Evolutionary conservation across 148 eudicot genomes (phyloP), one percentile per base, ranked within the genome.

Genomic region (Chenopodium suecicum): DNA sequence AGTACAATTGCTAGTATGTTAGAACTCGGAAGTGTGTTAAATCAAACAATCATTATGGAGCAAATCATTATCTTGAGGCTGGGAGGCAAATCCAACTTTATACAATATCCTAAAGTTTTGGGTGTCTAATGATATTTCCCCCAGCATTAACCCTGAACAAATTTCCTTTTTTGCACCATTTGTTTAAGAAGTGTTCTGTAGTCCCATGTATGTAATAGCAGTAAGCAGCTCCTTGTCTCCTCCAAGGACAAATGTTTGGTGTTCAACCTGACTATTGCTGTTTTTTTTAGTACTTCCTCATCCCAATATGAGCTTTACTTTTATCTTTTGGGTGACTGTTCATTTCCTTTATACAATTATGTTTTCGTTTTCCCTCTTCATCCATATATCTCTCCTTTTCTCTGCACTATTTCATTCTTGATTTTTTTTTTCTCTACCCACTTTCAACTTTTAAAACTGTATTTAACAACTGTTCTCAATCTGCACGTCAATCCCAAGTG

Each of bases 251-350:
- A 19, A 48, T 62, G 41, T 73, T 27, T 34, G 34, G 44, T 50
- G 48, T 76, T 75, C 17, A 23, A 22, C 34, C 22, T 73, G 67
- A 4, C 11, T 46, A 3, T 7, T 72, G 19, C 64, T 71, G 52
- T 20, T 77, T 77, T 77, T 77, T 70, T 77, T 54, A 52, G 56
- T 52, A 52, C 56, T 52, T 14, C 4, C 56, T 52, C 17, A 52
- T 52, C 16, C 14, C 56, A 52, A 52, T 9, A 50, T 52, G 56
- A 52, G 3, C 13, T 52, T 52, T 14, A 52, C 56, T 52, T 52
- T 52, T 14, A 1, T 0, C 56, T 52, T 52, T 52, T 10, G 56
- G 56, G 56, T 0, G 16, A 52, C 60, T 56, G 14, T 16, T 12
- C 60, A 56, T 56, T 13, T 16, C 60, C 60, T 4, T 56, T 48